phyloP scores from a whole-genome alignment of 768 basidiomycete species.

The Sarcodon sp. region DNA sequence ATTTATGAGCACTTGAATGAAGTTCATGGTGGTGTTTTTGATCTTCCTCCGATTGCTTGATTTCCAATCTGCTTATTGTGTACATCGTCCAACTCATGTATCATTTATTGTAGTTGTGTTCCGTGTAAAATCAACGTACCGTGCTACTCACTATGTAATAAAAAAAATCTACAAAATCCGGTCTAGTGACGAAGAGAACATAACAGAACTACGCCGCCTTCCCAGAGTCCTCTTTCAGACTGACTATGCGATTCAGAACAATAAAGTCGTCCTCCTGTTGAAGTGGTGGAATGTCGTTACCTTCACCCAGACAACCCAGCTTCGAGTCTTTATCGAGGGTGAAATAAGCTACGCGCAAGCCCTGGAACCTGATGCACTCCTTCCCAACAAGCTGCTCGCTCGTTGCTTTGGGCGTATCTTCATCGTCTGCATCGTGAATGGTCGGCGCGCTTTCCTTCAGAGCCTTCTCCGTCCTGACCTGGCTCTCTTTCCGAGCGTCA shows the following conservation, averaged over 20 bases:
- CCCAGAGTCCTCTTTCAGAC: constrained; percentile 87
- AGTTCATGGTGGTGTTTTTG: constrained; percentile 8
- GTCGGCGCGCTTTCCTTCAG: constrained; percentile 28
- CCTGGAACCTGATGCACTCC: constrained; percentile 95
- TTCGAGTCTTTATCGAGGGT: constrained; percentile 80
- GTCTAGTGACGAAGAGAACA: too few species aligned
- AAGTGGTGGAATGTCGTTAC: constrained; percentile 24
- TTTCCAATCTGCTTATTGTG: too few species aligned
- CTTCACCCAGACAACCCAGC: constrained; percentile 49
- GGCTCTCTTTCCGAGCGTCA: constrained; percentile 57
- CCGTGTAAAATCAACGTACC: too few species aligned
- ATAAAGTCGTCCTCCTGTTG: constrained; percentile 63
- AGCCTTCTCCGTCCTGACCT: constrained; percentile 47
- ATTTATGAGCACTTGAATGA: constrained; percentile 11
- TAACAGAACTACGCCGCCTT: constrained; percentile 28
- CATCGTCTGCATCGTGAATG: constrained; percentile 16
- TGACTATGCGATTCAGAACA: constrained; percentile 86
- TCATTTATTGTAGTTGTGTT: too few species aligned
- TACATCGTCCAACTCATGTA: too few species aligned
- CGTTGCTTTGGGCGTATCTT: constrained; percentile 59
- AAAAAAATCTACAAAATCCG: too few species aligned
- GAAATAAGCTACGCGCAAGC: constrained; percentile 91
- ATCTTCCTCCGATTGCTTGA: not conserved
- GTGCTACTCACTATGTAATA: too few species aligned
- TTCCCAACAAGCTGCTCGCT: constrained; percentile 75